Evolutionary conservation across 495 filamentous ascomycete species (phyloP).

Genomic region (Geoglossum glabrum): DNA sequence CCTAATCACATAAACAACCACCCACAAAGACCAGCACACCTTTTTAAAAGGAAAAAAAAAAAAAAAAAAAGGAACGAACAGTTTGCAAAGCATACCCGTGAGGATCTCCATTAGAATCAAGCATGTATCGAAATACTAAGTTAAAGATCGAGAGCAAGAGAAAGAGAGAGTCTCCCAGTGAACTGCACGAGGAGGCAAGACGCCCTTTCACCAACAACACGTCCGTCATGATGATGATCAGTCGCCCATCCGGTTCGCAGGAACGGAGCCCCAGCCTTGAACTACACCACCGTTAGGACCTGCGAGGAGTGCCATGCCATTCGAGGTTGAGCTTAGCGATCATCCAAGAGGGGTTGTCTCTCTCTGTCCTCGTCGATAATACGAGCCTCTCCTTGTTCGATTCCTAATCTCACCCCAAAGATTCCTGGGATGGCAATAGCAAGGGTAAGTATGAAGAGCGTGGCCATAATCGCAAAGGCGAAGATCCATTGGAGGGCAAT

Average conservation of each 20-base stretch:
- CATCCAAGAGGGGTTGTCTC: conserved; percentile 23
- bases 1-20: neutral
- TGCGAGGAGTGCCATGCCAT: conserved; percentile 4
- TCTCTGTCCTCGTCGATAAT: conserved; percentile 18
- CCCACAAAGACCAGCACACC: neutral
- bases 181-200: neutral
- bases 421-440: conserved; percentile 43
- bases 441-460: conserved; percentile 45
- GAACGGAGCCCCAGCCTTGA: neutral
- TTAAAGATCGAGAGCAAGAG: neutral
- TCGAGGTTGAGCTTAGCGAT: conserved; percentile 6
- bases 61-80: neutral
- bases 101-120: neutral
- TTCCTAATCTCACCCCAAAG: conserved; percentile 20
- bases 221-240: neutral
- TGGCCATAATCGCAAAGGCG: conserved; percentile 59
- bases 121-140: neutral
- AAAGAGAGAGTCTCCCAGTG: neutral
- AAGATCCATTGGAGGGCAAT: conserved; percentile 82
- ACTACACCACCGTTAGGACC: neutral
- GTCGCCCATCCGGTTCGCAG: neutral
- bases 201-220: neutral
- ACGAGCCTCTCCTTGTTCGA: neutral
- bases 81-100: neutral
- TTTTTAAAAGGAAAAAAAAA: neutral